Base-by-base conservation (phyloP, 1,139 yeast genomes). In the Waltiozyma sp. region DNA sequence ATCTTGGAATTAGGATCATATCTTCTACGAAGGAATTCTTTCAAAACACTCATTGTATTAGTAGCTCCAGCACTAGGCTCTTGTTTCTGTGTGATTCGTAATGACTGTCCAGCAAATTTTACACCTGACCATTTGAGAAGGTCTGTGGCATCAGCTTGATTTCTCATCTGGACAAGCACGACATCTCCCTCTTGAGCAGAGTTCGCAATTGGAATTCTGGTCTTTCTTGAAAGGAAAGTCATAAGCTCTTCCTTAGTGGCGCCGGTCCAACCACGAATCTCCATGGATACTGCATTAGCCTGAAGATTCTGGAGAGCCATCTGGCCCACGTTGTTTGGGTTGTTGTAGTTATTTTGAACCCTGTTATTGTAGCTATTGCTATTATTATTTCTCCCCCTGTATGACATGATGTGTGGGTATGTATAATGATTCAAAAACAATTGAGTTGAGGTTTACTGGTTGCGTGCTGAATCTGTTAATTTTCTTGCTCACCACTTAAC, bases 201-300 rank as follows among this genome's bases (percentile, higher is more conserved):
- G 55, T 81, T 75, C 45, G 61, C 61, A 21, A 88, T 67, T 2
- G 69, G 64, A 14, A 83, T 69, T 44, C 73, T 68, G 24, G 87
- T 68, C 58, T 84, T 86, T 50, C 94, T 70, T 40, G 79, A 72
- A 14, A 88, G 65, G 60, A 87, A 88, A 39, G 69, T 68, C 18
- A 84, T 68, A 48, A 88, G 68, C 43, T 85, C 93, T 40, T 77
- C 82, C 48, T 69, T 70, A 13, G 81, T 62, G 3, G 86, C 89
- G 42, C 88, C 87, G 52, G 83, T 80, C 96, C 96, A 88, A 38
- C 88, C 87, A 42, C 72, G 66, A 16, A 87, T 72, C 51, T 81
- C 88, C 19, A 84, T 71, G 1, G 72, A 69, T 3, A 73, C 44
- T 2, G 49, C 36, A 26, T 44, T 47, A 28, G 44, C 43, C 38